These are phyloP conservation scores for Haplosporangium sp. DNA, from an alignment of 371 early-diverging fungal species.

Conservation along the genomic window DNA sequence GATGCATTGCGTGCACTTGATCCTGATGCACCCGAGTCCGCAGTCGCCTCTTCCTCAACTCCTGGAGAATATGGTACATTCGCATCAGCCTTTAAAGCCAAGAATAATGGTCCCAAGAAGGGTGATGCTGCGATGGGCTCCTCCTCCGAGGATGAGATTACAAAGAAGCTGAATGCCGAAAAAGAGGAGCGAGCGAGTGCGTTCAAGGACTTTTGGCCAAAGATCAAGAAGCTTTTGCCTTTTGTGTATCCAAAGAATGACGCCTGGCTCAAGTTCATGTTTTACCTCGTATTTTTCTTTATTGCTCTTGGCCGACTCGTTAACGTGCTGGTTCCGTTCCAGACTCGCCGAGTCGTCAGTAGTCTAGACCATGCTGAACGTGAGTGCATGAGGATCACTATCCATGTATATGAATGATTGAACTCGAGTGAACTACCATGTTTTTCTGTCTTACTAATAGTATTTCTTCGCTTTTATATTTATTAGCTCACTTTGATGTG, in stretches of 20 bases:
- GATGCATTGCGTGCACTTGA: constrained; percentile 43
- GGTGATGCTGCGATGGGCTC: constrained; percentile 14
- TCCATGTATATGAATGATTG: neutral
- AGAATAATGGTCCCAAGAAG: constrained; percentile 2
- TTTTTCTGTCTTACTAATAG: neutral
- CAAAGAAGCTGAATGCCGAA: constrained; percentile 27
- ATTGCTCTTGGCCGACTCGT: constrained; percentile 79
- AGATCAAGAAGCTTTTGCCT: constrained; percentile 76
- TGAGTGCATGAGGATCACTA: neutral
- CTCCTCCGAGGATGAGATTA: constrained; percentile 29
- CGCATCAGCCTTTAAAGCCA: constrained; percentile 9
- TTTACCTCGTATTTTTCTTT: constrained; percentile 73
- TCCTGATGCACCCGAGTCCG: constrained; percentile 16
- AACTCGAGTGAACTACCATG: too few species aligned
- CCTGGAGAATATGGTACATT: constrained; percentile 38
- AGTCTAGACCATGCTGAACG: constrained; percentile 56
- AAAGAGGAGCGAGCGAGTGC: constrained; percentile 36
- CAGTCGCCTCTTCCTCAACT: constrained; percentile 10
- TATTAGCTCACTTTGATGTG: constrained; percentile 22
- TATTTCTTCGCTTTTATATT: neutral
- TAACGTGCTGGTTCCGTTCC: constrained; percentile 81
- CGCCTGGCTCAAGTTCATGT: constrained; percentile 67
- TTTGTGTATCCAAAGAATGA: constrained; percentile 84
- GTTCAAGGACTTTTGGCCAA: constrained; percentile 61
- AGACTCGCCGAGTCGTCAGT: constrained; percentile 82